phyloP scores from a whole-genome alignment of 345 rosid genomes.

The Salix caprea region DNA sequence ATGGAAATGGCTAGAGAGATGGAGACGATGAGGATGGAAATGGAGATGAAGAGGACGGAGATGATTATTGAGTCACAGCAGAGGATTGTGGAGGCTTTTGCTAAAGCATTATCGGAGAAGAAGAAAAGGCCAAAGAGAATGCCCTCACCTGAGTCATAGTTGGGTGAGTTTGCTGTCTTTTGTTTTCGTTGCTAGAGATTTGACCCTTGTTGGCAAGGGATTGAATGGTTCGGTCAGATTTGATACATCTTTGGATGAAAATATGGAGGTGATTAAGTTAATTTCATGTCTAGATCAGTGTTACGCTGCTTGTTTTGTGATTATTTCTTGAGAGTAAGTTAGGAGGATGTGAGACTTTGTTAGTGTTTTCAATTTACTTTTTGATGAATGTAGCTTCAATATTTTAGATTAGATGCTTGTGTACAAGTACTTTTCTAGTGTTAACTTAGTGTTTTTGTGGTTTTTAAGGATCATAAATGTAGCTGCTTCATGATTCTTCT shows the following conservation, averaged over 20 bases:
- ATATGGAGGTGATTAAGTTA: not conserved
- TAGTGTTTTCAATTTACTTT: not conserved
- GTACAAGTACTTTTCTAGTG: not conserved
- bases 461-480: not conserved
- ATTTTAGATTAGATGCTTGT: not conserved
- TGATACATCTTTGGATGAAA: not conserved
- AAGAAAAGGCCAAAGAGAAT: conserved; percentile 28
- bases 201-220: not conserved
- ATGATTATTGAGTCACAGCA: conserved; percentile 88
- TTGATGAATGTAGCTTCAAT: not conserved
- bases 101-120: conserved; percentile 56
- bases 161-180: not conserved
- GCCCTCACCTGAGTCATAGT: not conserved
- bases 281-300: not conserved
- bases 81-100: conserved; percentile 67
- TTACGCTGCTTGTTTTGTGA: not conserved
- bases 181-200: not conserved
- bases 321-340: not conserved
- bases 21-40: conserved; percentile 81
- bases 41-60: conserved; percentile 84
- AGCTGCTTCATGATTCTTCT: not conserved
- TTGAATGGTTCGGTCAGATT: not conserved
- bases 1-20: conserved; percentile 90
- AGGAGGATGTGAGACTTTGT: not conserved
- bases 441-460: not conserved